A percentile compares a stretch with the other conserved stretches of the same genome.
These are phyloP conservation scores for Dalbergia cultrata DNA, from an alignment of 306 rosid species.

Conservation along the genomic window DNA sequence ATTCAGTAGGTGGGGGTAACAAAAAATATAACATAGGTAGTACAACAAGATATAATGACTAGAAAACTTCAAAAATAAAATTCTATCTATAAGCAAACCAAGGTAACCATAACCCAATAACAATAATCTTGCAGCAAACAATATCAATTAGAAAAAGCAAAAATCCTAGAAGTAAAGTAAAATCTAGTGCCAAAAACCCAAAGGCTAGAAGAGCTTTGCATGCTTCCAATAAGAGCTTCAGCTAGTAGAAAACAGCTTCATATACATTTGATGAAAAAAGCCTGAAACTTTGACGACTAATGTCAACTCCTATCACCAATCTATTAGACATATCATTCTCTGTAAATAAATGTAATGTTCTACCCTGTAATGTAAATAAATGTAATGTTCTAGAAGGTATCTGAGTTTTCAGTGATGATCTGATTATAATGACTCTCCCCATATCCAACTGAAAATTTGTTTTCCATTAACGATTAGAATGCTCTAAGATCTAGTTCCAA, in stretches of 20 bases:
- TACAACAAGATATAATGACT: constrained; percentile 1
- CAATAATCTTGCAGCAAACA: constrained; percentile 7
- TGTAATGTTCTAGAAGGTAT: too few species aligned
- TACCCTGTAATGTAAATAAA: too few species aligned
- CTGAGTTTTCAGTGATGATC: too few species aligned
- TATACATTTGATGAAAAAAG: not conserved
- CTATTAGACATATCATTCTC: too few species aligned
- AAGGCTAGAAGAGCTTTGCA: constrained; percentile 7
- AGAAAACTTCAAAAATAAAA: not conserved
- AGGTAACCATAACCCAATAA: constrained; percentile 1
- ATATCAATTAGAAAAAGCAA: not conserved
- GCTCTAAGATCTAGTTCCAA: too few species aligned
- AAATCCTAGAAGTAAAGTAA: constrained; percentile 3
- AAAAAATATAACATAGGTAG: not conserved
- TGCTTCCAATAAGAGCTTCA: not conserved
- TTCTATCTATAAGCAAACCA: constrained; percentile 26
- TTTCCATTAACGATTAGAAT: too few species aligned
- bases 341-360: too few species aligned
- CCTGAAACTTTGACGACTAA: not conserved
- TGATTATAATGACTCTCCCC: too few species aligned
- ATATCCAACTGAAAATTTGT: too few species aligned
- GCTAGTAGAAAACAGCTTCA: not conserved
- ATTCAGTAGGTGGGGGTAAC: too few species aligned
- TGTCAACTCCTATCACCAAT: not conserved
- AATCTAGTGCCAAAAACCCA: not conserved